Evolutionary conservation across 2,329 filamentous ascomycete species (phyloP).

Genomic region (Aureobasidium sp.): DNA sequence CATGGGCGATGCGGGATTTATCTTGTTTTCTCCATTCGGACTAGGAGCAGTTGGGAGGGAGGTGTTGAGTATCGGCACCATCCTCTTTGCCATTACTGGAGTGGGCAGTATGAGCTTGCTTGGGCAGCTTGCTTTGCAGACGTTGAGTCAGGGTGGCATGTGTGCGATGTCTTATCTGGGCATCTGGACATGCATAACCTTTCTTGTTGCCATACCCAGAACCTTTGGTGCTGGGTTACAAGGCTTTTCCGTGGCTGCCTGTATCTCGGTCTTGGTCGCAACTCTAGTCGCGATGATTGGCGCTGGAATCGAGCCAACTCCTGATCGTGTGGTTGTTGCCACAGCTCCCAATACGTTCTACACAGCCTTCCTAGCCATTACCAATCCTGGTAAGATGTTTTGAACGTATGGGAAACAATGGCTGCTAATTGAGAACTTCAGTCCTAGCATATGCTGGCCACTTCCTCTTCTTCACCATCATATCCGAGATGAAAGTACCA

Average conservation of each 20-base stretch:
- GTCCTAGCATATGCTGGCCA: slow-evolving; percentile 49
- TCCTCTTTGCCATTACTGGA: slow-evolving; percentile 47
- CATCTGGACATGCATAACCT: slow-evolving; percentile 30
- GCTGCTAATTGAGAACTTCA: not conserved
- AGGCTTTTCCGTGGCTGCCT: not conserved
- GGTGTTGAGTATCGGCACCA: slow-evolving; percentile 35
- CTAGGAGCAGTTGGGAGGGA: slow-evolving; percentile 13
- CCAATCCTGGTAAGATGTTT: slow-evolving; percentile 34
- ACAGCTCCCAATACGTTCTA: slow-evolving; percentile 36
- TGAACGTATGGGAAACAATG: not conserved
- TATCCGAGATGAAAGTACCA: slow-evolving; percentile 48
- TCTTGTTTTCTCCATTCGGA: slow-evolving; percentile 27
- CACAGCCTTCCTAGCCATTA: slow-evolving; percentile 41
- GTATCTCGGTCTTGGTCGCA: slow-evolving; percentile 31
- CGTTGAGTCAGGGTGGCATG: slow-evolving; percentile 41
- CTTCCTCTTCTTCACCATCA: slow-evolving; percentile 47
- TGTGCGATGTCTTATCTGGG: slow-evolving; percentile 42
- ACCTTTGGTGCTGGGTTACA: slow-evolving; percentile 25
- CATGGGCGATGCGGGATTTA: slow-evolving; percentile 32
- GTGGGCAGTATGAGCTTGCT: slow-evolving; percentile 47
- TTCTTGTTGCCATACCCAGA: slow-evolving; percentile 42
- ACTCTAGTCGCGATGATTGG: slow-evolving; percentile 47
- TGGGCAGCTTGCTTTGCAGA: slow-evolving; percentile 44
- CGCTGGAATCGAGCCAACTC: slow-evolving; percentile 38
- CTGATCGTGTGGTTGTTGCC: slow-evolving; percentile 33